These are phyloP conservation scores for Dendrocalamus sinicus DNA, from an alignment of 176 grass and related monocot species.

Conservation along the genomic window DNA sequence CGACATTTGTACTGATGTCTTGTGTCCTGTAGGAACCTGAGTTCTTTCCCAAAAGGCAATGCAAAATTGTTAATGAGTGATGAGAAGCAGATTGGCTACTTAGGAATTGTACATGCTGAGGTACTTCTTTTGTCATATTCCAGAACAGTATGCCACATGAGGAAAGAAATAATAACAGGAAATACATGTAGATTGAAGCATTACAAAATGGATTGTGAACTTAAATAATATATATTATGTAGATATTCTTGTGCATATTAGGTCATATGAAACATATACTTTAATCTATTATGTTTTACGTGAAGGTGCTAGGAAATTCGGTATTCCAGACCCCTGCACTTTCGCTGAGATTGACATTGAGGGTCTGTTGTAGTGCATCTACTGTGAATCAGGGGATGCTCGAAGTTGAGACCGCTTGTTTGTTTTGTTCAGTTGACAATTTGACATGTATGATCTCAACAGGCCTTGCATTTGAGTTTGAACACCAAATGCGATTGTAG, in stretches of 20 bases:
- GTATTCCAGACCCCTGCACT: constrained; percentile 86
- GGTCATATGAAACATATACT: background rate
- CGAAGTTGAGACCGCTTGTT: background rate
- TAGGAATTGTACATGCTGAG: constrained; percentile 87
- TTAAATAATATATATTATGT: background rate
- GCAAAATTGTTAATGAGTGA: constrained; percentile 64
- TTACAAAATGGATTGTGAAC: background rate
- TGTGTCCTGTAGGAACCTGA: constrained; percentile 68
- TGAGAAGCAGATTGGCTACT: constrained; percentile 78
- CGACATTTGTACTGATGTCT: constrained; percentile 34
- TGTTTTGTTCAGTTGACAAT: constrained; percentile 13
- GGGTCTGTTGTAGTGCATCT: constrained; percentile 60
- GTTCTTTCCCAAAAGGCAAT: constrained; percentile 90
- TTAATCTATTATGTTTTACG: background rate
- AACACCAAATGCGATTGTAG: background rate
- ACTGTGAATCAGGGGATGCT: constrained; percentile 1
- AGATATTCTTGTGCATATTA: background rate
- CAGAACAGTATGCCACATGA: background rate
- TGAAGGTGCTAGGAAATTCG: constrained; percentile 86
- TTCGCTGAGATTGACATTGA: constrained; percentile 85
- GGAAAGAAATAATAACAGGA: background rate
- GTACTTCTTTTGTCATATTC: constrained; percentile 45
- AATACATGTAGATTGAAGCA: background rate
- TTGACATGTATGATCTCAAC: constrained; percentile 14
- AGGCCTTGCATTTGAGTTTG: background rate